These are phyloP conservation scores for Cupressus sempervirens DNA, from an alignment of 75 land plant genomes.

Conservation along the genomic window DNA sequence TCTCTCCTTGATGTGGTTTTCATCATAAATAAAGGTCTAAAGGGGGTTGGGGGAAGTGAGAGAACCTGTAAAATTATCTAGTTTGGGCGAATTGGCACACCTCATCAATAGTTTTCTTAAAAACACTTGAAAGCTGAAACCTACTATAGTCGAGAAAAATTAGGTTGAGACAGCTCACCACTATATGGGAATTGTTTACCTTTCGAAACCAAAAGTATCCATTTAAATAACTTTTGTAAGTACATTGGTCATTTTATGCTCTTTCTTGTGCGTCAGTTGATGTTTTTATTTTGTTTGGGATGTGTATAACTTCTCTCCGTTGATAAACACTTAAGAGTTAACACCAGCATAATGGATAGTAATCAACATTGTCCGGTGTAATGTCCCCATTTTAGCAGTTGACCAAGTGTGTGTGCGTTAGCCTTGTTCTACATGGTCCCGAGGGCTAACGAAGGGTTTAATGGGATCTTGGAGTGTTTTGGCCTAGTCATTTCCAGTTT, in stretches of 20 bases:
- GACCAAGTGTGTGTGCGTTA: no score
- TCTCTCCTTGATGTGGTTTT: constrained; percentile 93
- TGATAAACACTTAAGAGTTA: no score
- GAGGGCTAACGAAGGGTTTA: no score
- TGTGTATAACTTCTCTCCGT: no score
- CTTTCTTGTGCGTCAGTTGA: constrained; percentile 38
- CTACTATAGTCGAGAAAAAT: constrained; percentile 27
- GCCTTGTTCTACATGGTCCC: no score
- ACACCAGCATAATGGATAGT: no score
- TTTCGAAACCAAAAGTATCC: not conserved
- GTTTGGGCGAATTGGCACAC: no score
- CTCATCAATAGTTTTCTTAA: constrained; percentile 87
- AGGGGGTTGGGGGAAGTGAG: constrained; percentile 96
- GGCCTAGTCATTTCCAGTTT: no score
- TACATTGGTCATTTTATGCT: constrained; percentile 51
- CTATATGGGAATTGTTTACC: not conserved
- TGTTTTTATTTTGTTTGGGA: no score
- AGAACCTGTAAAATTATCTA: constrained; percentile 94
- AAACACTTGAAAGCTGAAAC: constrained; percentile 71
- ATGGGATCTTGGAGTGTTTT: no score
- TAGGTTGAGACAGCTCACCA: not conserved
- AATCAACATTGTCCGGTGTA: no score
- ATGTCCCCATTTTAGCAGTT: no score
- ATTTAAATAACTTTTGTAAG: not conserved
- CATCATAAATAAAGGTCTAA: constrained; percentile 97